phyloP scores from a whole-genome alignment of 192 early-diverging fungal genomes.

The Coemansia sp. region DNA sequence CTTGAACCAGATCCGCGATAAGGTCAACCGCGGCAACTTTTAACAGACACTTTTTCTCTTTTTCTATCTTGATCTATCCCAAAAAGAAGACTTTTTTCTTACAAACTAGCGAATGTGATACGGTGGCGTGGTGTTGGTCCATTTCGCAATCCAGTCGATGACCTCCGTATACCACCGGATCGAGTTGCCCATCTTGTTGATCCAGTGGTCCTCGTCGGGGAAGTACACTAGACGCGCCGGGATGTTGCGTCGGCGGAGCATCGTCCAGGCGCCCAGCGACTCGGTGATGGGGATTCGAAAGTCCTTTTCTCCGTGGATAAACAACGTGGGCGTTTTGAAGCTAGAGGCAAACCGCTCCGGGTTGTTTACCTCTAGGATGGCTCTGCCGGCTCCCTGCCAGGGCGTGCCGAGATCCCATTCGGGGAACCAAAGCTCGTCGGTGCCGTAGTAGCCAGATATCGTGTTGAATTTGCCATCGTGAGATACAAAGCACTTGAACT shows the following conservation, averaged over 20 bases:
- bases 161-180: constrained; percentile 68
- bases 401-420: constrained; percentile 74
- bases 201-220: constrained; percentile 71
- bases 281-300: constrained; percentile 64
- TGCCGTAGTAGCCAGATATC: constrained; percentile 57
- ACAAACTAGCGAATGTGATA: constrained; percentile 7
- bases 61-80: not conserved
- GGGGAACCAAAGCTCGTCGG: constrained; percentile 75
- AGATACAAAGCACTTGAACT: constrained; percentile 65
- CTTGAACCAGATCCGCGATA: constrained; percentile 71
- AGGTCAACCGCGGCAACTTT: constrained; percentile 57
- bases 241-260: constrained; percentile 66
- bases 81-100: not conserved
- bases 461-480: constrained; percentile 73
- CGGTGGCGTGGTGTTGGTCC: constrained; percentile 26
- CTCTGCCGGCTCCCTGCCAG: constrained; percentile 49
- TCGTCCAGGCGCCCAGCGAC: constrained; percentile 69
- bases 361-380: constrained; percentile 61
- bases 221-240: constrained; percentile 68
- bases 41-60: not conserved
- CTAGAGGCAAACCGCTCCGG: constrained; percentile 63
- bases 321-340: constrained; percentile 72
- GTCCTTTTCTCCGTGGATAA: constrained; percentile 70
- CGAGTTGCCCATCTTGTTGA: constrained; percentile 64
- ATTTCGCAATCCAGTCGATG: constrained; percentile 55